phyloP scores from a whole-genome alignment of 1,284 basidiomycete genomes.

The Thecaphora frezii region DNA sequence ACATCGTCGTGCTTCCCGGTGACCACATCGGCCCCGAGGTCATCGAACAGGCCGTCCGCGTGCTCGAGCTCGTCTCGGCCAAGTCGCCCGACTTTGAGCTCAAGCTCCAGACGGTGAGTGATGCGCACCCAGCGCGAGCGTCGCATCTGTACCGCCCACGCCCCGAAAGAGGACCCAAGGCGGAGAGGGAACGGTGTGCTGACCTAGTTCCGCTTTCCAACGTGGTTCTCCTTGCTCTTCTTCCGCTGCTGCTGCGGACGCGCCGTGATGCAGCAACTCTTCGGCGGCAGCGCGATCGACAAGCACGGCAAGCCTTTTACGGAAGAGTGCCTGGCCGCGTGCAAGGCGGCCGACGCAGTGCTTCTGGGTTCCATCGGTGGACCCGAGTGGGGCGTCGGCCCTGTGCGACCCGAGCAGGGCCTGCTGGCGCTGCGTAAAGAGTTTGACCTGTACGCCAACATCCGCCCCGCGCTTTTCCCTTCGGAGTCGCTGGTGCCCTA shows the following conservation, averaged over 20 bases:
- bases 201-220: too few species aligned
- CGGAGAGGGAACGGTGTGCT: too few species aligned
- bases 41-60: conserved; percentile 80
- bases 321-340: conserved; percentile 72
- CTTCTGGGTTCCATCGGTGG: conserved; percentile 83
- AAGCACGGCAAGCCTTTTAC: conserved; percentile 80
- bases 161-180: too few species aligned
- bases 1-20: conserved; percentile 72
- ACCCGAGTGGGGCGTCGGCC: conserved; percentile 92
- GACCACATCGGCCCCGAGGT: conserved; percentile 99
- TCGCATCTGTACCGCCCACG: too few species aligned
- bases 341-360: conserved; percentile 56
- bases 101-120: conserved; percentile 63
- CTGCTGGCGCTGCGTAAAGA: conserved; percentile 88
- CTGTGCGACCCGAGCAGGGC: conserved; percentile 92
- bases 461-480: conserved; percentile 92
- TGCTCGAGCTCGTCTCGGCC: conserved; percentile 75
- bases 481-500: conserved; percentile 83
- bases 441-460: conserved; percentile 94
- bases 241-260: background rate
- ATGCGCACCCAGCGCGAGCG: too few species aligned
- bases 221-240: background rate
- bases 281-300: conserved; percentile 94
- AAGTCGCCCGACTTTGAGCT: conserved; percentile 69
- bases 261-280: conserved; percentile 64